Conservation (phyloP, 345 rosid genomes). For the Cardamine resedifolia region DNA sequence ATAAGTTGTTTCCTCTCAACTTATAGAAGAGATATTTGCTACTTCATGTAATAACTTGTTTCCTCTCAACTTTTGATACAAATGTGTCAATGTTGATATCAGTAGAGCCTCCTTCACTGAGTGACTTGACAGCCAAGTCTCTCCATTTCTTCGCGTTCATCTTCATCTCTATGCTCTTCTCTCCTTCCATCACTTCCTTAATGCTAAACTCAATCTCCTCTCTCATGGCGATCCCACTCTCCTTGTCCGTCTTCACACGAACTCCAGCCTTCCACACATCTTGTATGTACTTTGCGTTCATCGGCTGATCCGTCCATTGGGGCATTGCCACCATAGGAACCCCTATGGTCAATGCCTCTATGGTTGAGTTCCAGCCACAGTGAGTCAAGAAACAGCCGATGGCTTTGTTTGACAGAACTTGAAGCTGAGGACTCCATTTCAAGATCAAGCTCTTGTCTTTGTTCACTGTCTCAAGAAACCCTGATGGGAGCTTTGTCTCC, state of each 20-base stretch:
- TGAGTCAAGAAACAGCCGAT: slow-evolving; percentile 65
- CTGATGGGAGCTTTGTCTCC: slow-evolving; percentile 42
- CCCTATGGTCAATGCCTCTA: slow-evolving; percentile 50
- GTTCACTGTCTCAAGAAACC: slow-evolving; percentile 20
- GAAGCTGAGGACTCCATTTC: slow-evolving; percentile 57
- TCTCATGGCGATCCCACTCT: slow-evolving; percentile 47
- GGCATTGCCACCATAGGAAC: slow-evolving; percentile 57
- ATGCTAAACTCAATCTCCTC: slow-evolving; percentile 53
- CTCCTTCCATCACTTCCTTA: slow-evolving; percentile 52
- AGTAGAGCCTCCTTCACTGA: slow-evolving; percentile 52
- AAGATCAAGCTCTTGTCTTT: slow-evolving; percentile 43
- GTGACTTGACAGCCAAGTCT: slow-evolving; percentile 46
- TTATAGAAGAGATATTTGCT: not conserved
- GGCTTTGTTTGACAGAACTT: slow-evolving; percentile 45
- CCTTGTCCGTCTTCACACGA: slow-evolving; percentile 42
- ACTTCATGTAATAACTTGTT: not conserved
- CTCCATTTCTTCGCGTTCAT: slow-evolving; percentile 49
- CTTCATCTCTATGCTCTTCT: slow-evolving; percentile 41
- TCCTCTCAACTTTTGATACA: slow-evolving; percentile 28
- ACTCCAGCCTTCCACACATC: slow-evolving; percentile 63
- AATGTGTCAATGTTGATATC: slow-evolving; percentile 47
- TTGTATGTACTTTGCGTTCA: slow-evolving; percentile 51
- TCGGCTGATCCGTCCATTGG: slow-evolving; percentile 50
- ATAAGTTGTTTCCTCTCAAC: no score
- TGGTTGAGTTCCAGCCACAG: slow-evolving; percentile 65